These are phyloP conservation scores for Lasiodiplodia theobromae DNA, from an alignment of 2,329 filamentous ascomycete genomes.

Conservation along the genomic window DNA sequence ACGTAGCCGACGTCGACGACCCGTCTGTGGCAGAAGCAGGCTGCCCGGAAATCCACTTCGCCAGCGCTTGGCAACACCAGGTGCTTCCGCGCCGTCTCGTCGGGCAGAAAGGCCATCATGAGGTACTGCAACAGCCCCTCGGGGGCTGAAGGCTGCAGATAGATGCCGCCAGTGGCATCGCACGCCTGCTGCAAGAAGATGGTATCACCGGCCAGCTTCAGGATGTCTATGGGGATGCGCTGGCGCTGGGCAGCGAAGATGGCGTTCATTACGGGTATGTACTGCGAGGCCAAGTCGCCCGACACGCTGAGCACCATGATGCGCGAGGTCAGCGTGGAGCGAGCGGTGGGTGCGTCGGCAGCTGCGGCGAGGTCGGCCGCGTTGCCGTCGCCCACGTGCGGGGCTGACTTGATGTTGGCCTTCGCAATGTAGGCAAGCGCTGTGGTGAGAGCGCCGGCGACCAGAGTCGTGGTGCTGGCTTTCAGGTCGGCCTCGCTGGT, in stretches of 20 bases:
- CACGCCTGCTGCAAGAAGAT: slow-evolving; percentile 94
- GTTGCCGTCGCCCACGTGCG: slow-evolving; percentile 49
- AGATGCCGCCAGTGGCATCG: slow-evolving; percentile 74
- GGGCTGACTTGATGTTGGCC: slow-evolving; percentile 63
- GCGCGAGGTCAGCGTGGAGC: slow-evolving; percentile 71
- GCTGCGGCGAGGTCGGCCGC: slow-evolving; percentile 51
- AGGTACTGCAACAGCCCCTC: slow-evolving; percentile 84
- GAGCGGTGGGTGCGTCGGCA: slow-evolving; percentile 43
- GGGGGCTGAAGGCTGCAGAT: slow-evolving; percentile 62
- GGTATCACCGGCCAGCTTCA: slow-evolving; percentile 83
- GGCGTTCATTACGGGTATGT: slow-evolving; percentile 98
- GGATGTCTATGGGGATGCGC: slow-evolving; percentile 88
- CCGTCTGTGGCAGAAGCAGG: slow-evolving; percentile 93
- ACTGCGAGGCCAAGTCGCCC: slow-evolving; percentile 84
- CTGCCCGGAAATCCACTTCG: slow-evolving; percentile 94
- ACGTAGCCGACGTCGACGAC: slow-evolving; percentile 94
- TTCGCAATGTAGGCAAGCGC: slow-evolving; percentile 93
- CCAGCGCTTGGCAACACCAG: slow-evolving; percentile 82
- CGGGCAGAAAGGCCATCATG: slow-evolving; percentile 90
- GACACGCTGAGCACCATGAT: slow-evolving; percentile 92
- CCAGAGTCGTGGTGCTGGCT: slow-evolving; percentile 78
- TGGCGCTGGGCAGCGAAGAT: slow-evolving; percentile 94
- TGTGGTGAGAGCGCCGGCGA: slow-evolving; percentile 88
- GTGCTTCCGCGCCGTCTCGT: slow-evolving; percentile 67
- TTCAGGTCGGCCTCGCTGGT: slow-evolving; percentile 70